Evolutionary conservation across 1,284 basidiomycete species (phyloP).

Genomic region (Naganishia cerealis): DNA sequence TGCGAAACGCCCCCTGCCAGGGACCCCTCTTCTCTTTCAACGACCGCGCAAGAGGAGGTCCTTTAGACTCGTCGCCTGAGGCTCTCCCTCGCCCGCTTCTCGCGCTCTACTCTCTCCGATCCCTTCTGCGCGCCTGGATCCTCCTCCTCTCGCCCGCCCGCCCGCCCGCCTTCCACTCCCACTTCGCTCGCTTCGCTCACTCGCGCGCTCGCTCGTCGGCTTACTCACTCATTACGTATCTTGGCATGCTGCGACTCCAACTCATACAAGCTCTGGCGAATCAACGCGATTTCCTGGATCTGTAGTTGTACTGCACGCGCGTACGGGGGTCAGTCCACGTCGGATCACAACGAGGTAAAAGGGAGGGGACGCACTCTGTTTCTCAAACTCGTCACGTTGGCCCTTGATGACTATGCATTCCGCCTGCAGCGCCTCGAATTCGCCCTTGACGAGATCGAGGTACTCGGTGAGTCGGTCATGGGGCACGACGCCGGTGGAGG

Average conservation of each 20-base stretch:
- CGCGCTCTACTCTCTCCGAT: too few species aligned
- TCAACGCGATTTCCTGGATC: slow-evolving; percentile 70
- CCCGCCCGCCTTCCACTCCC: too few species aligned
- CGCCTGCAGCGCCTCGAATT: slow-evolving; percentile 75
- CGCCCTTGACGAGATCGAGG: slow-evolving; percentile 78
- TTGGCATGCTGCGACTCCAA: slow-evolving; percentile 72
- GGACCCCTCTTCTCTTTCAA: too few species aligned
- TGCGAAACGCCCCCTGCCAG: too few species aligned
- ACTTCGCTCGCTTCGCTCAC: neutral
- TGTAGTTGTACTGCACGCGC: slow-evolving; percentile 64
- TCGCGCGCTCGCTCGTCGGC: too few species aligned
- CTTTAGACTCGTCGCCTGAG: too few species aligned
- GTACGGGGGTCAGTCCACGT: too few species aligned
- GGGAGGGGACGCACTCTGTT: slow-evolving; percentile 65
- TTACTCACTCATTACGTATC: slow-evolving; percentile 63
- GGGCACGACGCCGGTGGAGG: slow-evolving; percentile 4
- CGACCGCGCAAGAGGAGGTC: too few species aligned
- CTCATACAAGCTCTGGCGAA: slow-evolving; percentile 73
- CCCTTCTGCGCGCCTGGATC: too few species aligned
- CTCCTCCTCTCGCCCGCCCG: too few species aligned
- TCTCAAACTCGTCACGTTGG: slow-evolving; percentile 86
- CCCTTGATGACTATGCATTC: slow-evolving; percentile 69
- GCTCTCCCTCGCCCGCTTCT: too few species aligned
- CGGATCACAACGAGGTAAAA: neutral
- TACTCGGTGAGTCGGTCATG: slow-evolving; percentile 67